Percentiles rank a stretch among this genome's conserved stretches.
Conservation (phyloP, 345 rosid species). For the Erodium maritimum region DNA sequence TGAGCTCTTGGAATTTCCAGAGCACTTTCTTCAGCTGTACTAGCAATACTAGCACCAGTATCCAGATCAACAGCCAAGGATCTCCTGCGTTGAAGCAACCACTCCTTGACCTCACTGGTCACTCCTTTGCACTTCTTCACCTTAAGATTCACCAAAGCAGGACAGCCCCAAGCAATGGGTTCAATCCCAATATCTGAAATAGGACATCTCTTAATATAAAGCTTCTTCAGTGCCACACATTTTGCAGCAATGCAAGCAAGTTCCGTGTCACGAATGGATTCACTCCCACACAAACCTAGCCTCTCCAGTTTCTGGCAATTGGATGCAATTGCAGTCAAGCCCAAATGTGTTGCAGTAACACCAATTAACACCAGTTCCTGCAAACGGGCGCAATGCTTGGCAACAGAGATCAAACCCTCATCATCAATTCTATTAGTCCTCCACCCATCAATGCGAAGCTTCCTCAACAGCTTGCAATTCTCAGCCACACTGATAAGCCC, state of each 20-base stretch:
- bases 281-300: conserved; percentile 68
- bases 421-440: conserved; percentile 75
- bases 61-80: conserved; percentile 55
- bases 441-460: conserved; percentile 88
- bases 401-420: conserved; percentile 65
- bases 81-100: conserved; percentile 42
- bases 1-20: conserved; percentile 20
- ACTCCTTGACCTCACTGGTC: conserved; percentile 37
- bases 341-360: conserved; percentile 48
- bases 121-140: conserved; percentile 72
- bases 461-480: conserved; percentile 56
- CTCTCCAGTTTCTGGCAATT: conserved; percentile 57
- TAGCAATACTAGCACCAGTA: too few relatives aligned
- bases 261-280: conserved; percentile 54
- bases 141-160: conserved; percentile 66
- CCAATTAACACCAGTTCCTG: conserved; percentile 81
- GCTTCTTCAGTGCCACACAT: conserved; percentile 57
- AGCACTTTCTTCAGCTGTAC: conserved; percentile 30
- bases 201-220: conserved; percentile 70
- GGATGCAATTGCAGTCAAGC: conserved; percentile 40
- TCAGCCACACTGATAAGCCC: conserved; percentile 56
- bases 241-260: conserved; percentile 56
- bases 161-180: conserved; percentile 69
- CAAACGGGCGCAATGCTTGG: conserved; percentile 45
- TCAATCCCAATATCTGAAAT: conserved; percentile 53